Evolutionary conservation across 2,329 filamentous ascomycete species (phyloP), one percentile per base, ranked within the genome.

Genomic region (Zelopaecilomyces penicillatus): DNA sequence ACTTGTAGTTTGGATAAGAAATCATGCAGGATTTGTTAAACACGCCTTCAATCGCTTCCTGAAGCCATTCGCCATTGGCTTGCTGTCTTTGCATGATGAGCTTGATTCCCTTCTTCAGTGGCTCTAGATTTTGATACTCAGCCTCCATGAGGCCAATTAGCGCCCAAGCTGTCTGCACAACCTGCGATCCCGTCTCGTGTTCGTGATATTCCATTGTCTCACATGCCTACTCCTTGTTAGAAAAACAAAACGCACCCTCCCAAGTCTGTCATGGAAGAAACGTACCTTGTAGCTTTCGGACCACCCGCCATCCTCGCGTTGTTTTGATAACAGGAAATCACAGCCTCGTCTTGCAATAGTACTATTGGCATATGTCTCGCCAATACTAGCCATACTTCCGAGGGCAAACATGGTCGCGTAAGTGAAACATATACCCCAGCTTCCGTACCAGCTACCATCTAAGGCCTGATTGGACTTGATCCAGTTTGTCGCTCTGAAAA

Each of bases 11-110:
- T 37, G 91, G 91, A 60, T 98, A 98, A 1, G 88, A 93, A 53
- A 98, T 98, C 88, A 96, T 97, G 73, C 91, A 97, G 58, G 83
- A 93, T 72, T 96, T 95, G 68, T 98, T 98, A 68, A 98, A 98
- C 8, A 98, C 93, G 2, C 93, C 93, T 64, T 98, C 93, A 56
- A 98, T 97, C 1, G 85, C 83, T 65, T 97, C 93, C 62, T 96
- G 90, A 53, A 86, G 62, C 93, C 93, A 98, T 68, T 96, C 90
- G 31, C 93, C 93, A 59, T 95, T 95, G 3, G 72, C 61, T 64
- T 88, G 83, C 69, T 98, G 93, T 40, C 91, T 78, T 30, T 75
- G 68, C 82, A 96, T 91, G 50, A 98, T 77, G 56, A 98, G 71
- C 61, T 76, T 78, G 58, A 96, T 73, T 2, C 85, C 93, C 54